Evolutionary conservation across 1,139 yeast genomes (phyloP).

Genomic region (Candida labiduridarum): DNA sequence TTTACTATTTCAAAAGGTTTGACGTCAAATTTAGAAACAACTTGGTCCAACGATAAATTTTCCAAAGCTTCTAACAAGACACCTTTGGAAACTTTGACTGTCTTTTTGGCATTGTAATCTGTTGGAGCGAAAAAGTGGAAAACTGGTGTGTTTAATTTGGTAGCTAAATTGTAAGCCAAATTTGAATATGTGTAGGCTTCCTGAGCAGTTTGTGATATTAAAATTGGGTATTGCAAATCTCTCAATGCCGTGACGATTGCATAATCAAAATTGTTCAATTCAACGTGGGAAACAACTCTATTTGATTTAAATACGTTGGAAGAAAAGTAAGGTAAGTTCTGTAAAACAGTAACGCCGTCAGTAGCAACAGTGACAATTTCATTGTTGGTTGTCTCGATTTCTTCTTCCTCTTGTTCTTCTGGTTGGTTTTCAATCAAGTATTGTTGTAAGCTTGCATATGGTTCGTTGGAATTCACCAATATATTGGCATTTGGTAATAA

Average conservation of each 20-base stretch:
- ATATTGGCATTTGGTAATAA: constrained; percentile 27
- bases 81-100: constrained; percentile 19
- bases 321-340: constrained; percentile 58
- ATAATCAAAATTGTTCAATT: constrained; percentile 59
- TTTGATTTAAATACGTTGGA: constrained; percentile 37
- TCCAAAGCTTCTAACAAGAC: constrained; percentile 20
- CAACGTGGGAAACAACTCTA: constrained; percentile 63
- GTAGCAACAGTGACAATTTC: constrained; percentile 53
- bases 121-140: constrained; percentile 63
- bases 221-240: constrained; percentile 63
- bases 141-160: constrained; percentile 53
- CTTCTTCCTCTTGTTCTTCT: background rate
- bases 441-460: constrained; percentile 47
- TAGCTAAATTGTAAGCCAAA: constrained; percentile 57
- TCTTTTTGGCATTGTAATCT: constrained; percentile 18
- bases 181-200: constrained; percentile 55
- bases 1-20: constrained; percentile 35
- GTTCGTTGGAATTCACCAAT: constrained; percentile 54
- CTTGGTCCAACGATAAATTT: constrained; percentile 26
- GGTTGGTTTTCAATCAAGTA: constrained; percentile 22
- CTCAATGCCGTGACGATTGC: constrained; percentile 68
- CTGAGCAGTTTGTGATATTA: constrained; percentile 61
- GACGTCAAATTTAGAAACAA: constrained; percentile 28
- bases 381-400: constrained; percentile 16
- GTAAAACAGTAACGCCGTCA: constrained; percentile 53